Percentiles rank a stretch among this genome's conserved stretches.
phyloP scores from a whole-genome alignment of 768 basidiomycete genomes.

The Hygrophorus pudorinus region DNA sequence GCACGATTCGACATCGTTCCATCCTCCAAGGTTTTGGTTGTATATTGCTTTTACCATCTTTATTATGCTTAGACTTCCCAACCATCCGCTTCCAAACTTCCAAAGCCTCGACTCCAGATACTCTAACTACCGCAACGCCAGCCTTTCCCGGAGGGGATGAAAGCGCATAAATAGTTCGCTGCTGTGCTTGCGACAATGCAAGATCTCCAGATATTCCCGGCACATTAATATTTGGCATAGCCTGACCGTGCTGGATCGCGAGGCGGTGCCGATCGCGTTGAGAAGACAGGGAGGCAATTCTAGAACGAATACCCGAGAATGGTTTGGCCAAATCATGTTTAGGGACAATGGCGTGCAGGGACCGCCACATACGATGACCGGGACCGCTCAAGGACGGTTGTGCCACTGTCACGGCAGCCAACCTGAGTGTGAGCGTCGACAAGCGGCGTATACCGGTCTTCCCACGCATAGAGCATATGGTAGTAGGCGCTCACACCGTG shows the following conservation, averaged over 20 bases:
- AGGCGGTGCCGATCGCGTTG: conserved; percentile 13
- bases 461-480: no score
- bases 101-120: conserved; percentile 70
- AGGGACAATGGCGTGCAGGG: not conserved
- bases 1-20: conserved; percentile 57
- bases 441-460: no score
- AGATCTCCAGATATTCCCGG: conserved; percentile 4
- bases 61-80: conserved; percentile 16
- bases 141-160: conserved; percentile 82
- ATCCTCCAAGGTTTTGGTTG: conserved; percentile 55
- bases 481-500: no score
- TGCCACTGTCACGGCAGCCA: no score
- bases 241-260: conserved; percentile 4
- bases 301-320: not conserved
- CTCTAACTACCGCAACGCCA: conserved; percentile 72
- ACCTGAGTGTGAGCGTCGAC: no score
- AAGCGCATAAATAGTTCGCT: conserved; percentile 77
- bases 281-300: conserved; percentile 8
- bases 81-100: conserved; percentile 57
- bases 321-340: not conserved
- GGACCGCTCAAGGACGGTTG: not conserved
- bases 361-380: not conserved
- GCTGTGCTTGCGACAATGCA: conserved; percentile 40
- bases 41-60: not conserved
- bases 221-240: not conserved